Evolutionary conservation across 768 basidiomycete species (phyloP).

Genomic region (Mycena rebaudengoi): DNA sequence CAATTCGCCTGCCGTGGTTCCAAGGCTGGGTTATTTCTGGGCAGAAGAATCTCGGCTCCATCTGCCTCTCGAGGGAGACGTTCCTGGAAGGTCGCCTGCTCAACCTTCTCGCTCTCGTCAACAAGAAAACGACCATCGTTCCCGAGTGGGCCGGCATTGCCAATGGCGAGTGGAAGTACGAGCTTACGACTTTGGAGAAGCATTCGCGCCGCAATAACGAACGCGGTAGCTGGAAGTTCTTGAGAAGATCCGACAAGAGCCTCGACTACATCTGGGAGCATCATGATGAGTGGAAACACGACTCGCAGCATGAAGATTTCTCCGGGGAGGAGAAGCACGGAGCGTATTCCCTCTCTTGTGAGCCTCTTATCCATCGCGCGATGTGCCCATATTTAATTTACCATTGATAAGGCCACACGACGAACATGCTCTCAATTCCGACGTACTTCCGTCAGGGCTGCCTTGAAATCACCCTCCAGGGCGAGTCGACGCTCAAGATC

Average conservation of each 20-base stretch:
- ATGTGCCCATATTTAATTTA: neutral
- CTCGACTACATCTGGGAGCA: neutral
- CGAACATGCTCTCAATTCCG: slow-evolving; percentile 18
- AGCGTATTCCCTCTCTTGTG: slow-evolving; percentile 2
- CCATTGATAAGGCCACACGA: slow-evolving; percentile 15
- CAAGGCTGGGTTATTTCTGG: slow-evolving; percentile 1
- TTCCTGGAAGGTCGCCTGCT: neutral
- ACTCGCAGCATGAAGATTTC: neutral
- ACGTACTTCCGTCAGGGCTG: slow-evolving; percentile 2
- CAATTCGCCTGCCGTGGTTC: neutral
- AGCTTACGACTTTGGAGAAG: slow-evolving; percentile 3
- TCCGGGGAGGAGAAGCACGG: neutral
- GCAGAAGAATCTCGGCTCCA: neutral
- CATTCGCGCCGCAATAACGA: slow-evolving; percentile 1
- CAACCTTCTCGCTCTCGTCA: neutral
- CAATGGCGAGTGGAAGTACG: neutral
- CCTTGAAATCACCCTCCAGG: slow-evolving; percentile 16
- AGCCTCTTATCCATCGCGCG: neutral
- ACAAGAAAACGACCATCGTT: neutral
- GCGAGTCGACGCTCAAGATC: slow-evolving; percentile 16
- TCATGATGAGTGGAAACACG: slow-evolving; percentile 1
- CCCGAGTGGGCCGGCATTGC: slow-evolving; percentile 3
- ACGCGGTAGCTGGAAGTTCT: neutral
- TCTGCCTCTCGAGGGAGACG: slow-evolving; percentile 2
- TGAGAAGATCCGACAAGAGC: neutral